A percentile compares a stretch with the other conserved stretches of the same genome.
phyloP scores from a whole-genome alignment of 2,329 filamentous ascomycete species.

The Colletotrichum trifolii region DNA sequence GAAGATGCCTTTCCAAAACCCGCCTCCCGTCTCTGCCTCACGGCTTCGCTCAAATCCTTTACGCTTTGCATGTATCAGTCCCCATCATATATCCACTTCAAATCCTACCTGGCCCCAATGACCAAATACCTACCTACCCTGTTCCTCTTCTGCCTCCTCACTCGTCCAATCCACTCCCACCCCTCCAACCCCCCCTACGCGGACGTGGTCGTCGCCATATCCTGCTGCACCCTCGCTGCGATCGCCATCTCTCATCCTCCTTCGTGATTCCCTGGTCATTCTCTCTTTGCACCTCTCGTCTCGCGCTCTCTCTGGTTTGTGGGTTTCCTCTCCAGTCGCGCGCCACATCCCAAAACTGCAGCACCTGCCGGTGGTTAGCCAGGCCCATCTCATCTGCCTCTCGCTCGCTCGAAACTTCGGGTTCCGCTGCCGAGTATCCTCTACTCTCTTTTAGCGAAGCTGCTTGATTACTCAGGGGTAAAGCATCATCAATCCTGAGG shows the following conservation, averaged over 20 bases:
- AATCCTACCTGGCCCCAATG: slow-evolving; percentile 47
- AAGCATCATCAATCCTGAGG: slow-evolving; percentile 8
- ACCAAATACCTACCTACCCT: slow-evolving; percentile 50
- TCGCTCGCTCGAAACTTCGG: slow-evolving; percentile 46
- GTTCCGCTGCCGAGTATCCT: slow-evolving; percentile 47
- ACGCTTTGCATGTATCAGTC: slow-evolving; percentile 38
- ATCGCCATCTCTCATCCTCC: slow-evolving; percentile 37
- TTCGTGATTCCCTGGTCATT: slow-evolving; percentile 30
- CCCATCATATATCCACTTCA: slow-evolving; percentile 48
- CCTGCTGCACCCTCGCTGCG: slow-evolving; percentile 41
- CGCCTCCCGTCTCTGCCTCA: slow-evolving; percentile 22
- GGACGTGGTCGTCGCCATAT: slow-evolving; percentile 12
- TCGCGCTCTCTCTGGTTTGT: slow-evolving; percentile 1
- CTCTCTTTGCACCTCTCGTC: slow-evolving; percentile 31
- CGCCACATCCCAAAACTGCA: slow-evolving; percentile 10
- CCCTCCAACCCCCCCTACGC: not conserved
- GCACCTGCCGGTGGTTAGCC: slow-evolving; percentile 21
- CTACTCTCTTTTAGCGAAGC: slow-evolving; percentile 33
- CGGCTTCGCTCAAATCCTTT: slow-evolving; percentile 34
- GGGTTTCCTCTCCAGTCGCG: slow-evolving; percentile 19
- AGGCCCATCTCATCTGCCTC: slow-evolving; percentile 37
- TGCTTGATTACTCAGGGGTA: slow-evolving; percentile 50
- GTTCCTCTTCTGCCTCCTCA: slow-evolving; percentile 42
- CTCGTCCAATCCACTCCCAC: slow-evolving; percentile 33
- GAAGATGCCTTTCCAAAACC: slow-evolving; percentile 17